Evolutionary conservation across 805 yeast species (phyloP).

Genomic region (Cyberlindnera xishuangbannaensis): DNA sequence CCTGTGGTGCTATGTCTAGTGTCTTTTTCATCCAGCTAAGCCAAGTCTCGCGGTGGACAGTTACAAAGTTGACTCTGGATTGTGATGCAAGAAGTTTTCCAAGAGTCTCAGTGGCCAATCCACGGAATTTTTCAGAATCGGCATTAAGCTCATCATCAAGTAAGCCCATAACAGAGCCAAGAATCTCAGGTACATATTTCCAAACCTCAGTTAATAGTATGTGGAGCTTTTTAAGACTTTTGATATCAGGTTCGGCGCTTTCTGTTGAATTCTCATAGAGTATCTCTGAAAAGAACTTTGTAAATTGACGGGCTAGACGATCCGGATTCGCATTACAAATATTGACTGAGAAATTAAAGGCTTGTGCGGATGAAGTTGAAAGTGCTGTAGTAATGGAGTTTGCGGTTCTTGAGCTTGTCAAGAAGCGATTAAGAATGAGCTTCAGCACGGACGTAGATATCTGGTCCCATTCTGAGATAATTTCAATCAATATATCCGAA

Average conservation of each 20-base stretch:
- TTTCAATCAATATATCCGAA: conserved; percentile 67
- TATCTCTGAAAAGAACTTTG: conserved; percentile 75
- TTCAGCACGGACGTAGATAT: conserved; percentile 58
- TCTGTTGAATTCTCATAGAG: conserved; percentile 42
- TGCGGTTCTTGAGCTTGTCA: conserved; percentile 23
- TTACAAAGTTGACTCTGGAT: conserved; percentile 51
- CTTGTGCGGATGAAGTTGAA: conserved; percentile 32
- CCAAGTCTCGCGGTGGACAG: conserved; percentile 56
- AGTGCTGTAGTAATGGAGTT: conserved; percentile 16
- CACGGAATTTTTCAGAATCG: conserved; percentile 54
- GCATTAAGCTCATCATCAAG: conserved; percentile 77
- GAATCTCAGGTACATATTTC: conserved; percentile 70
- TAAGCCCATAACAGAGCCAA: conserved; percentile 69
- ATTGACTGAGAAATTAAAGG: conserved; percentile 57
- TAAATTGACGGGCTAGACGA: conserved; percentile 66
- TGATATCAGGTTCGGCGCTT: conserved; percentile 22
- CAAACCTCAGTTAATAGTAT: conserved; percentile 60
- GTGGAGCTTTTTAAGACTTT: conserved; percentile 57
- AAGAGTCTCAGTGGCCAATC: conserved; percentile 66
- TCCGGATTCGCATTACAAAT: conserved; percentile 69
- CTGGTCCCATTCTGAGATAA: conserved; percentile 62
- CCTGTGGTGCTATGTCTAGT: conserved; percentile 58
- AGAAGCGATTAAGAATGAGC: conserved; percentile 58
- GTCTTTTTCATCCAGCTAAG: conserved; percentile 69
- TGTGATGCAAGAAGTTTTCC: conserved; percentile 53